Evolutionary conservation across 345 rosid species (phyloP).

Genomic region (Citrus australasica): DNA sequence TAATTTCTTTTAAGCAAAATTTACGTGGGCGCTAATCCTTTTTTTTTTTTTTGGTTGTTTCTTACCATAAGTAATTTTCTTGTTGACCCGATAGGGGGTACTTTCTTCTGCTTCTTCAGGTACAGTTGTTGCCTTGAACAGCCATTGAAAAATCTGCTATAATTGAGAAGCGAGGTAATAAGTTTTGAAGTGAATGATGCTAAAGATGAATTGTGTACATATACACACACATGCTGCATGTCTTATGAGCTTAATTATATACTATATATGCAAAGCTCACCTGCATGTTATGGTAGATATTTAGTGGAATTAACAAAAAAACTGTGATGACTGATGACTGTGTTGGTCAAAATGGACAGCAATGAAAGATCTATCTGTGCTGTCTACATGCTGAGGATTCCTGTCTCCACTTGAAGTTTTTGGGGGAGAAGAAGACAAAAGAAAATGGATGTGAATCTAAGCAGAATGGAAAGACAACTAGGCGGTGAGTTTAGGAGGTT

Average conservation of each 20-base stretch:
- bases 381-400: conserved; percentile 48
- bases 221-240: neutral
- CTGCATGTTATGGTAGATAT: conserved; percentile 52
- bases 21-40: accelerated
- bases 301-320: neutral
- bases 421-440: conserved; percentile 50
- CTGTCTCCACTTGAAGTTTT: conserved; percentile 21
- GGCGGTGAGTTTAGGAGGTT: conserved; percentile 35
- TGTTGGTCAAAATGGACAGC: conserved; percentile 55
- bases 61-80: conserved; percentile 24
- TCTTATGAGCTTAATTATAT: too few species aligned
- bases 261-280: conserved; percentile 28
- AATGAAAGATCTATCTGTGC: conserved; percentile 49
- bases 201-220: neutral
- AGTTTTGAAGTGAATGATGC: neutral
- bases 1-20: too few species aligned
- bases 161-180: conserved; percentile 12
- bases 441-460: conserved; percentile 34
- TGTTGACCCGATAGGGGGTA: conserved; percentile 4
- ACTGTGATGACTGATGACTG: neutral
- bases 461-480: conserved; percentile 38
- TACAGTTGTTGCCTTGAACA: conserved; percentile 30
- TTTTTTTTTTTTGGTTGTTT: too few species aligned
- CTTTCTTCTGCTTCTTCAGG: conserved; percentile 30
- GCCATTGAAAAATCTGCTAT: conserved; percentile 67